Percentiles rank a stretch among this genome's conserved stretches.
Conservation (phyloP, 208 protist genomes). For the Angomonas ambiguus region DNA sequence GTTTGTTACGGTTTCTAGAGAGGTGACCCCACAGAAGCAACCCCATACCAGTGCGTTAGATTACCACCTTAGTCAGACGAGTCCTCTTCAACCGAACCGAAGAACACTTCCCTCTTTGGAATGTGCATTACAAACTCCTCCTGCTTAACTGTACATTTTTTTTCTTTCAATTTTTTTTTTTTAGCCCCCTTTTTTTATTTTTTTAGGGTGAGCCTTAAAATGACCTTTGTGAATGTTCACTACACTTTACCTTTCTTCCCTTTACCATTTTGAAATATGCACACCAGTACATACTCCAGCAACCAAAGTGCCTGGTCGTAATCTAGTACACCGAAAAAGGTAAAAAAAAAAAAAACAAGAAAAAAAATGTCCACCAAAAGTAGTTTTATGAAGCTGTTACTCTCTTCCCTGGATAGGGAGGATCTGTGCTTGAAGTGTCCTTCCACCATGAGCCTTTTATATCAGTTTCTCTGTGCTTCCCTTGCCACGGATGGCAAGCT, state of each 20-base stretch:
- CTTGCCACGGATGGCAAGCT: constrained; percentile 17
- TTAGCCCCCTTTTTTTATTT: background rate
- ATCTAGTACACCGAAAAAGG: too few species aligned
- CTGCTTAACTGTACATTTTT: background rate
- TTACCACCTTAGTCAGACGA: background rate
- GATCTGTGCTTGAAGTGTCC: constrained; percentile 57
- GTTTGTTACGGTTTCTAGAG: background rate
- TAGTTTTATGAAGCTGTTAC: constrained; percentile 16
- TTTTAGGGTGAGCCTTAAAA: background rate
- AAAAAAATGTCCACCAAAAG: background rate
- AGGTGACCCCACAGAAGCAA: too few species aligned
- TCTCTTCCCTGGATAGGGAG: constrained; percentile 46
- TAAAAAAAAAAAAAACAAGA: constrained; percentile 6
- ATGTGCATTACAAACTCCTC: background rate
- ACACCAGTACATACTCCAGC: too few species aligned
- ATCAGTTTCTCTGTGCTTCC: constrained; percentile 57
- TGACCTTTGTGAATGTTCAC: background rate
- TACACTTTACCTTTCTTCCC: too few species aligned
- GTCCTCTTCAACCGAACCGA: background rate
- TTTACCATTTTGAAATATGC: too few species aligned
- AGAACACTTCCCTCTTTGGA: background rate
- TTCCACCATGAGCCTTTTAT: constrained; percentile 52
- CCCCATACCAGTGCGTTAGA: too few species aligned
- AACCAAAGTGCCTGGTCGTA: too few species aligned
- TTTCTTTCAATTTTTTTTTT: constrained; percentile 10